Evolutionary conservation across 2,329 filamentous ascomycete genomes (phyloP).

Genomic region (Cladophialophora bantiana): DNA sequence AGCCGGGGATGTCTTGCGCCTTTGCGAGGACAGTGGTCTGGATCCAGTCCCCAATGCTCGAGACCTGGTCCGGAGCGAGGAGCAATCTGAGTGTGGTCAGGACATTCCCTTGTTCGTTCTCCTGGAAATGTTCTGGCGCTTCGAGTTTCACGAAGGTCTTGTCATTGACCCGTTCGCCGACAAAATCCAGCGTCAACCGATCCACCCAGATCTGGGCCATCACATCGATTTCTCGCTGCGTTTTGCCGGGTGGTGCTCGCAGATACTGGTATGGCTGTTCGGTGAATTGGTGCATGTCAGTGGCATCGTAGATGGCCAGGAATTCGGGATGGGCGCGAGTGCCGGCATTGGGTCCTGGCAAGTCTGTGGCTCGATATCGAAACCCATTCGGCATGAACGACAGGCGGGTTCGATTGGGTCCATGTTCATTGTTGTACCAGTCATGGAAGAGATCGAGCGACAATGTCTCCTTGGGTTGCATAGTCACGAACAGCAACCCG

Average conservation of each 20-base stretch:
- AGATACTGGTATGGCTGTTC: slow-evolving; percentile 71
- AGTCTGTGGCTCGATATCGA: slow-evolving; percentile 75
- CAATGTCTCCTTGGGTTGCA: slow-evolving; percentile 66
- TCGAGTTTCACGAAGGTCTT: slow-evolving; percentile 57
- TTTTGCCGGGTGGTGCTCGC: slow-evolving; percentile 58
- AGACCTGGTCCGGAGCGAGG: slow-evolving; percentile 45
- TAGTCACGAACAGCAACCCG: slow-evolving; percentile 84
- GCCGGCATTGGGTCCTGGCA: slow-evolving; percentile 36
- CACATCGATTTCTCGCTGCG: slow-evolving; percentile 65
- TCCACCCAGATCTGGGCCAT: slow-evolving; percentile 73
- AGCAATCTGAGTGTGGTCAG: slow-evolving; percentile 68
- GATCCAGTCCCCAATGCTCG: slow-evolving; percentile 10
- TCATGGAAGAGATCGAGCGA: slow-evolving; percentile 71
- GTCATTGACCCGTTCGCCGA: slow-evolving; percentile 61
- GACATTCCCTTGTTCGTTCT: slow-evolving; percentile 66
- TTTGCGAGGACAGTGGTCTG: slow-evolving; percentile 14
- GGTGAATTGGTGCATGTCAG: slow-evolving; percentile 73
- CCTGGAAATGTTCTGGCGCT: slow-evolving; percentile 66
- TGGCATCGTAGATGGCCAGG: slow-evolving; percentile 44
- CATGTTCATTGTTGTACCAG: slow-evolving; percentile 95
- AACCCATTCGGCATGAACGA: slow-evolving; percentile 79
- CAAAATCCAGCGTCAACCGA: slow-evolving; percentile 72
- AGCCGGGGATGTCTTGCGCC: slow-evolving; percentile 75
- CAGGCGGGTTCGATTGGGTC: slow-evolving; percentile 77
- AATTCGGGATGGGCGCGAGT: slow-evolving; percentile 51